Conservation (phyloP, 1,284 basidiomycete species). For the Thecaphora frezii region DNA sequence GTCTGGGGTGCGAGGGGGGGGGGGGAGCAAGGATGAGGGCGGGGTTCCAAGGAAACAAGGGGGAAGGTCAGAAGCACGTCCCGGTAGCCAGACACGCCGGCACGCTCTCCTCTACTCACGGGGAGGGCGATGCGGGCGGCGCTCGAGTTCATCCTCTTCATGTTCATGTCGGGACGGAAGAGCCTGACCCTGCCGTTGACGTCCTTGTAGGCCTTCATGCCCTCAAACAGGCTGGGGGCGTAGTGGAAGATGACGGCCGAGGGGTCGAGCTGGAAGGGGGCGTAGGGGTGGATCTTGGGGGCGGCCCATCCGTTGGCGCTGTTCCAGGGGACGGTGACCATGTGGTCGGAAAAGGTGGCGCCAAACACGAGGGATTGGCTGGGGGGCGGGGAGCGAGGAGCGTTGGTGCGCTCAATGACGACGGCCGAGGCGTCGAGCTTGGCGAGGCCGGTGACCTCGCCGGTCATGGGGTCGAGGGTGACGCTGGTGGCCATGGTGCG, state of each 20-base stretch:
- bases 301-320: slow-evolving; percentile 74
- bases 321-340: slow-evolving; percentile 83
- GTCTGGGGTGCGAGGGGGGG: slow-evolving; percentile 53
- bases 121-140: slow-evolving; percentile 72
- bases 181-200: slow-evolving; percentile 76
- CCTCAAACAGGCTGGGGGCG: slow-evolving; percentile 85
- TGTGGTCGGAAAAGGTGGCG: slow-evolving; percentile 78
- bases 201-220: slow-evolving; percentile 91
- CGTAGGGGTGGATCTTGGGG: slow-evolving; percentile 82
- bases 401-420: slow-evolving; percentile 21
- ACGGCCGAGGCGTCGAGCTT: slow-evolving; percentile 36
- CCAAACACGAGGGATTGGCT: slow-evolving; percentile 62
- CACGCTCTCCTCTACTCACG: slow-evolving; percentile 61
- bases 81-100: too few relatives aligned
- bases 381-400: slow-evolving; percentile 29
- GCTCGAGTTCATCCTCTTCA: slow-evolving; percentile 74
- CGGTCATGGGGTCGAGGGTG: slow-evolving; percentile 49
- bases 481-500: slow-evolving; percentile 5
- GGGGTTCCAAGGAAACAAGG: slow-evolving; percentile 23
- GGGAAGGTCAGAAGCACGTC: not conserved
- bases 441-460: slow-evolving; percentile 35
- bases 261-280: slow-evolving; percentile 75
- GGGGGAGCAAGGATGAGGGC: slow-evolving; percentile 1
- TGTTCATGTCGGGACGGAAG: slow-evolving; percentile 97
- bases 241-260: slow-evolving; percentile 90